phyloP scores from a whole-genome alignment of 305 asterid species.

The Plantago coronopus region DNA sequence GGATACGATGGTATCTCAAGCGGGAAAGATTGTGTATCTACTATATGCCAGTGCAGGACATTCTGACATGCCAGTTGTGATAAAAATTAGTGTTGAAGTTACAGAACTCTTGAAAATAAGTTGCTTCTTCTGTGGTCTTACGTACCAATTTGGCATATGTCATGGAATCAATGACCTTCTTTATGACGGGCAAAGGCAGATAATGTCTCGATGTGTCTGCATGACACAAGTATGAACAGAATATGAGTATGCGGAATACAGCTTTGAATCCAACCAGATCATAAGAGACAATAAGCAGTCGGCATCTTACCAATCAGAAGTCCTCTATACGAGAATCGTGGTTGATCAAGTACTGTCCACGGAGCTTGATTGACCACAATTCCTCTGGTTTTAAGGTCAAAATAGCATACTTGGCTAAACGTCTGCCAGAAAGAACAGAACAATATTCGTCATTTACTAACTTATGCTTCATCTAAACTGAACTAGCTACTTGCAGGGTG shows the following conservation, averaged over 20 bases:
- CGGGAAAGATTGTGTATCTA: conserved; percentile 90
- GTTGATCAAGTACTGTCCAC: conserved; percentile 74
- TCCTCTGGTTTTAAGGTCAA: conserved; percentile 46
- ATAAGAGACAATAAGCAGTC: neutral
- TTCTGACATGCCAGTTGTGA: conserved; percentile 42
- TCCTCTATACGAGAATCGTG: conserved; percentile 88
- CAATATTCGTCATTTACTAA: conserved; percentile 10
- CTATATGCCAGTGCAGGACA: conserved; percentile 98
- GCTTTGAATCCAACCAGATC: neutral
- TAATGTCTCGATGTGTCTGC: conserved; percentile 94
- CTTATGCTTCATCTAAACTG: conserved; percentile 1
- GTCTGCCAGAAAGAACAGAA: conserved; percentile 52
- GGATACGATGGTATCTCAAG: conserved; percentile 89
- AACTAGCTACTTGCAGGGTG: neutral
- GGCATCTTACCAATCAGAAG: conserved; percentile 71
- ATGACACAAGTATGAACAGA: neutral
- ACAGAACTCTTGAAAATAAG: neutral
- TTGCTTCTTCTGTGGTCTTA: conserved; percentile 6
- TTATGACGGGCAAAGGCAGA: conserved; percentile 64
- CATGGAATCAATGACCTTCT: conserved; percentile 97
- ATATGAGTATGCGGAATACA: conserved; percentile 8
- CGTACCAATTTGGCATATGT: conserved; percentile 85
- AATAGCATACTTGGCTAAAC: conserved; percentile 87
- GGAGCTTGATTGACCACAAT: conserved; percentile 73
- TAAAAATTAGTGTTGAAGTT: conserved; percentile 4